Conservation (phyloP, 2,329 filamentous ascomycete genomes). For the Sclerotinia glacialis region DNA sequence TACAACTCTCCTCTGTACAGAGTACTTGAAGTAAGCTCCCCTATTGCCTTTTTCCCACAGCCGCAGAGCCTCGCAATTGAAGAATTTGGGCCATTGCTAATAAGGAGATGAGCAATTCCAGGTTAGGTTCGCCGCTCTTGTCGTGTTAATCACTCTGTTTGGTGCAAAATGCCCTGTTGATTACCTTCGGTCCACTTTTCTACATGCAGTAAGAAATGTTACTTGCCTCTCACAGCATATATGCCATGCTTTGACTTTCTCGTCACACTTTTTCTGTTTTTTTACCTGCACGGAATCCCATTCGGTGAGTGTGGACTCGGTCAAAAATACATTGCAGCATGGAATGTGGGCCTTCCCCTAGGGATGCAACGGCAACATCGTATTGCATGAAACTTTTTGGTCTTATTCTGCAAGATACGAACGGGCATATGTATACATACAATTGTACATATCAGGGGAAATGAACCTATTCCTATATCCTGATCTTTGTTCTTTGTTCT, state of each 20-base stretch:
- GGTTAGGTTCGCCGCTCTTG: not conserved
- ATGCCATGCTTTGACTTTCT: conserved; percentile 20
- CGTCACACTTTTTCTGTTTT: conserved; percentile 13
- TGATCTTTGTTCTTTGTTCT: not conserved
- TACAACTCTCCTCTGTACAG: not conserved
- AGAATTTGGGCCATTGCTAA: not conserved
- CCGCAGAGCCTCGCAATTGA: not conserved
- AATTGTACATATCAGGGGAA: conserved; percentile 10
- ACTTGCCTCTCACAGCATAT: conserved; percentile 20
- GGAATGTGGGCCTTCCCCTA: conserved; percentile 8
- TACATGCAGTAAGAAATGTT: conserved; percentile 22
- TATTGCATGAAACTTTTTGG: conserved; percentile 12
- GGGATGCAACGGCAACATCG: conserved; percentile 19
- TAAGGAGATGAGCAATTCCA: not conserved
- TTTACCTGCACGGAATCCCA: not conserved
- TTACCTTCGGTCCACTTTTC: conserved; percentile 10
- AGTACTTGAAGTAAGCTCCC: not conserved
- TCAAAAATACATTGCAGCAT: conserved; percentile 10
- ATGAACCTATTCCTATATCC: not conserved
- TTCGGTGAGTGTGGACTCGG: conserved; percentile 16
- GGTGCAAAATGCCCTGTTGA: not conserved
- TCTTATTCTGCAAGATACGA: conserved; percentile 15
- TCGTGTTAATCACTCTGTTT: not conserved
- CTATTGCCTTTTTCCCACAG: not conserved
- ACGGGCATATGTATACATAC: conserved; percentile 13